These are phyloP conservation scores for Zygnema circumcarinatum DNA, from an alignment of 139 green algal species.

Conservation along the genomic window DNA sequence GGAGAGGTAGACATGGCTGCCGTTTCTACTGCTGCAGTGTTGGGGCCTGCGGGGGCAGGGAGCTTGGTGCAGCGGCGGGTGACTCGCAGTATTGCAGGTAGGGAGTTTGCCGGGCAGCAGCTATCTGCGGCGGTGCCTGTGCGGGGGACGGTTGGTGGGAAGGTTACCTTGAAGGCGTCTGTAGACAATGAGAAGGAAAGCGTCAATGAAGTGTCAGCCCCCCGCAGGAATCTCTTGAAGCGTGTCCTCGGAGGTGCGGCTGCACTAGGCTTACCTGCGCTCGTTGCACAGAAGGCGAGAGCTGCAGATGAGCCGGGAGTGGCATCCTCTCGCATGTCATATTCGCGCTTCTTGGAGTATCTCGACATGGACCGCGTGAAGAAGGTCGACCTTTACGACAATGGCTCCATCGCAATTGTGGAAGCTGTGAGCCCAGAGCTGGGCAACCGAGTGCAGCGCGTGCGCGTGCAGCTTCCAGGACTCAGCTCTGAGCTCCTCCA, in stretches of 20 bases:
- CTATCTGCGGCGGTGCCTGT: not conserved
- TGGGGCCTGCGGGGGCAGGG: too few species aligned
- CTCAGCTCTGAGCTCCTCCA: slow-evolving; percentile 89
- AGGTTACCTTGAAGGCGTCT: not conserved
- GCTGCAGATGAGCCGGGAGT: slow-evolving; percentile 65
- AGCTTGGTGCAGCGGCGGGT: too few species aligned
- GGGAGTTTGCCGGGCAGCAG: not conserved
- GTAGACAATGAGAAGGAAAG: not conserved
- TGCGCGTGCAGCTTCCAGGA: slow-evolving; percentile 97
- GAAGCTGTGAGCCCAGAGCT: slow-evolving; percentile 98
- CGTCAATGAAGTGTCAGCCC: not conserved
- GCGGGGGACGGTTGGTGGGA: not conserved
- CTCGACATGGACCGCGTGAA: slow-evolving; percentile 99
- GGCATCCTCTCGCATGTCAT: slow-evolving; percentile 98
- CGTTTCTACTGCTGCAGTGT: too few species aligned
- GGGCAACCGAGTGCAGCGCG: slow-evolving; percentile 97
- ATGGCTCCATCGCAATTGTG: slow-evolving; percentile 98
- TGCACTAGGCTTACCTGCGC: slow-evolving; percentile 5
- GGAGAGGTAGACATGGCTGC: too few species aligned
- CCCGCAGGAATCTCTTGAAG: slow-evolving; percentile 33
- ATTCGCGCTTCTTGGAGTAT: slow-evolving; percentile 99
- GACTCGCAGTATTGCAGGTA: not conserved
- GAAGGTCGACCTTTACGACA: slow-evolving; percentile 99
- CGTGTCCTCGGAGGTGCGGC: slow-evolving; percentile 33
- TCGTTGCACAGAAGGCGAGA: not conserved